Percentiles rank a stretch among this genome's conserved stretches.
phyloP scores from a whole-genome alignment of 495 filamentous ascomycete species.

The Penicillium salamii region DNA sequence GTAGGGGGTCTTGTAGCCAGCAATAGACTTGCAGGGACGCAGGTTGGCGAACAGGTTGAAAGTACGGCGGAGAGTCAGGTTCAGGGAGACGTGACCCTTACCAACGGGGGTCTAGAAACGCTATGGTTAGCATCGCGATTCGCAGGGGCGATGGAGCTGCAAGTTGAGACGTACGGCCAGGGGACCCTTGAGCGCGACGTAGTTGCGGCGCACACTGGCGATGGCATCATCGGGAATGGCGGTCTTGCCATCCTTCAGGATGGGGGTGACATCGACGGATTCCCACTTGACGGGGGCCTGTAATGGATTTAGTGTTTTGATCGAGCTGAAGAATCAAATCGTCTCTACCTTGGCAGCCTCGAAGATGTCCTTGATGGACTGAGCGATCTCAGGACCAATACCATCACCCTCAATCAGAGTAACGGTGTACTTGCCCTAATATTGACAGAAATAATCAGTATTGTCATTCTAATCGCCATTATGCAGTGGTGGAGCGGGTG shows the following conservation, averaged over 20 bases:
- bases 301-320: slow-evolving; percentile 36
- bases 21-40: slow-evolving; percentile 92
- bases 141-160: background rate
- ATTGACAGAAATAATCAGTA: slow-evolving; percentile 9
- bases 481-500: background rate
- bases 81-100: slow-evolving; percentile 98
- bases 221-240: slow-evolving; percentile 89
- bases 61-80: slow-evolving; percentile 94
- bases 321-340: slow-evolving; percentile 7
- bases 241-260: slow-evolving; percentile 88
- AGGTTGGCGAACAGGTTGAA: slow-evolving; percentile 99
- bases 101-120: slow-evolving; percentile 81
- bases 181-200: slow-evolving; percentile 94
- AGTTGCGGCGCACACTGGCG: slow-evolving; percentile 84
- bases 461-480: slow-evolving; percentile 8
- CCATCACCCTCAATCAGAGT: slow-evolving; percentile 98
- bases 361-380: slow-evolving; percentile 97
- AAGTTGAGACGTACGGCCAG: slow-evolving; percentile 70
- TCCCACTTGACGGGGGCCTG: slow-evolving; percentile 96
- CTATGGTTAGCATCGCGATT: slow-evolving; percentile 18
- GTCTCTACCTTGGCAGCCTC: slow-evolving; percentile 77
- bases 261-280: slow-evolving; percentile 90
- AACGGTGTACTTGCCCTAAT: slow-evolving; percentile 88
- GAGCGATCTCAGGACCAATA: slow-evolving; percentile 95
- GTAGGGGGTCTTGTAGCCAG: slow-evolving; percentile 97